Base-by-base conservation (phyloP, 352 stramenopile species). In the Nothophytophthora sp. region DNA sequence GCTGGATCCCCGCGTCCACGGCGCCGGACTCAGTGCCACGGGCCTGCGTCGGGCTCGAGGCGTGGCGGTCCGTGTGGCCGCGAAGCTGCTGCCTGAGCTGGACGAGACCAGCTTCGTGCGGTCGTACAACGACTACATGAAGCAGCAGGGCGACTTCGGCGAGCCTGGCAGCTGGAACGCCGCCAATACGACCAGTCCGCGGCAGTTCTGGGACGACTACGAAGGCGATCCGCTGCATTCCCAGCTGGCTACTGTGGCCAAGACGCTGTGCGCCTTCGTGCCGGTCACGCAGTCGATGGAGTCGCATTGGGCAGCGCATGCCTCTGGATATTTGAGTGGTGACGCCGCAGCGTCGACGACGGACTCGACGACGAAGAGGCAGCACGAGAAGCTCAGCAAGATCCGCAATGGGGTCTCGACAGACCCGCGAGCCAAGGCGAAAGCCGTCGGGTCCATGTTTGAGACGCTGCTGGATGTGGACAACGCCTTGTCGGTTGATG, bases 41-140 rank as follows among this genome's bases (percentile, higher is more conserved):
- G 66, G 66, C n/a, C 36, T 72, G n/a, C 61, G 62, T 42, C 66
- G 66, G 0, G 53, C 61, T 49, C 61, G 62, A 1, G 62, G 57
- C 16, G 44, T 76, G 6, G 43, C 61, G 8, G 45, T 76, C 39
- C 52, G 62, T 36, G 44, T 76, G 29, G 66, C 61, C 6, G 33
- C 25, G 10, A 10, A 45, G 15, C 34, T 72, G 13, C 18, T 72
- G 22, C 57, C 62, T 4, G 18, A 37, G 4, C 53, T 76, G 11
- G 55, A 72, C 29, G 66, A 76, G 25, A 67, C 56, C 15, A 64
- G 60, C 29, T 76, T 76, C 24, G 51, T 76, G 24, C 66, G 62
- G 9, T 72, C 66, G 35, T 76, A 70, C 55, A 76, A 73, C 37
- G 66, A 76, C 37, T 76, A 67, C 33, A 57, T 70, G 57, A 76